These are phyloP conservation scores for Tieghemiomyces parasiticus DNA, from an alignment of 192 early-diverging fungal genomes.

Conservation along the genomic window DNA sequence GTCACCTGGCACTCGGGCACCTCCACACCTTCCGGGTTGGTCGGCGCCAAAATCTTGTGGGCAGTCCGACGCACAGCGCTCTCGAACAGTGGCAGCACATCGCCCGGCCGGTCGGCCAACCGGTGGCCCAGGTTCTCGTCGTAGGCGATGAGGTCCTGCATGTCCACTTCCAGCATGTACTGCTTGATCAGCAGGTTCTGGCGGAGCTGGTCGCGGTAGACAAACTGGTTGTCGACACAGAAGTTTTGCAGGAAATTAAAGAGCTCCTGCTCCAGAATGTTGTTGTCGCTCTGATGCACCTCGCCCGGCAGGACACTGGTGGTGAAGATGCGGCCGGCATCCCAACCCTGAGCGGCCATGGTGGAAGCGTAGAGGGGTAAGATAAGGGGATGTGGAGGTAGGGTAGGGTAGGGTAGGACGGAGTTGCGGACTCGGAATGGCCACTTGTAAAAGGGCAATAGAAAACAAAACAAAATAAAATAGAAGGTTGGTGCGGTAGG, in stretches of 20 bases:
- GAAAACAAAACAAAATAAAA: no score
- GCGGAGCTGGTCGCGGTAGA: constrained; percentile 86
- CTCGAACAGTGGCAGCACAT: constrained; percentile 83
- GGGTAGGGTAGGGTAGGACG: no score
- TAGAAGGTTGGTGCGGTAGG: no score
- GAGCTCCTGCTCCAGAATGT: constrained; percentile 48
- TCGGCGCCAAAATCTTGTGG: constrained; percentile 46
- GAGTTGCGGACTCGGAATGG: no score
- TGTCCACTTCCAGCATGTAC: constrained; percentile 71
- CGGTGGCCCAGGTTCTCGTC: constrained; percentile 72
- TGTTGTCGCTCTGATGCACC: constrained; percentile 35
- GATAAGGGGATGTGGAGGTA: no score
- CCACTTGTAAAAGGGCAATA: no score
- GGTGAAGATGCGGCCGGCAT: constrained; percentile 57
- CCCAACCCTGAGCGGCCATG: constrained; percentile 63
- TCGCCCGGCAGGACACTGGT: constrained; percentile 49
- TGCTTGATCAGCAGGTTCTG: constrained; percentile 66
- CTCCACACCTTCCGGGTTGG: constrained; percentile 33
- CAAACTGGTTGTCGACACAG: constrained; percentile 64
- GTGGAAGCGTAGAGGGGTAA: no score
- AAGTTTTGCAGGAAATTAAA: constrained; percentile 77
- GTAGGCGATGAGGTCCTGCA: constrained; percentile 69
- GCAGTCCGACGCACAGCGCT: constrained; percentile 63
- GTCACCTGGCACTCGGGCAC: constrained; percentile 83
- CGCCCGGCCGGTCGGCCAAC: constrained; percentile 61